Percentiles rank a stretch among this genome's conserved stretches.
These are phyloP conservation scores for Macadamia tetraphylla DNA, from an alignment of 164 flowering plant species.

Conservation along the genomic window DNA sequence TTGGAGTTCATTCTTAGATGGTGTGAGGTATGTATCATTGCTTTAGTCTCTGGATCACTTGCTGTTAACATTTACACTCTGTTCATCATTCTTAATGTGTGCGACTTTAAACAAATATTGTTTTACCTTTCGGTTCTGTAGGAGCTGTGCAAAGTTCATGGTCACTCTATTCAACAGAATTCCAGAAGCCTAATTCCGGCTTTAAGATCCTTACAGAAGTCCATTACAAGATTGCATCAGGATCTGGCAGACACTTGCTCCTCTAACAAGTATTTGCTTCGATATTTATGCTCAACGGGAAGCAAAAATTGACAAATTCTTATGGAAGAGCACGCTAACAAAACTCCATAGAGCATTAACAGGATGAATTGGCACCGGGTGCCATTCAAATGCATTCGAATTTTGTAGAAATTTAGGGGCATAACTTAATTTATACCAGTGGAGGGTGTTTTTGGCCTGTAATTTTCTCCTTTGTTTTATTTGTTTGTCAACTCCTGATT, in stretches of 20 bases:
- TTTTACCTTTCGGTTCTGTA: constrained; percentile 19
- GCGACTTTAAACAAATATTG: constrained; percentile 4
- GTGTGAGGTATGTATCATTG: constrained; percentile 66
- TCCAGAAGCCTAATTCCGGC: constrained; percentile 74
- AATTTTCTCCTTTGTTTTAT: too few relatives aligned
- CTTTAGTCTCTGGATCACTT: background rate
- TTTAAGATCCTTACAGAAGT: constrained; percentile 79
- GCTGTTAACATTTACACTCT: background rate
- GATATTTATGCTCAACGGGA: constrained; percentile 60
- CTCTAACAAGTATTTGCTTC: constrained; percentile 79
- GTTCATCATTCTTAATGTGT: background rate
- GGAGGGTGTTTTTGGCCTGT: too few relatives aligned
- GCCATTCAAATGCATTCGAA: too few relatives aligned
- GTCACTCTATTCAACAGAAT: constrained; percentile 65
- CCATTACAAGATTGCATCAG: constrained; percentile 71
- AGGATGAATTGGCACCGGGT: too few relatives aligned
- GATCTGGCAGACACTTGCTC: constrained; percentile 92
- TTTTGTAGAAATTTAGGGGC: too few relatives aligned
- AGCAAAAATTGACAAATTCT: constrained; percentile 10
- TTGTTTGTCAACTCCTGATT: too few relatives aligned
- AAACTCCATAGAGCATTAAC: too few relatives aligned
- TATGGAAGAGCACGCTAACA: too few relatives aligned
- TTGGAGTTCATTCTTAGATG: constrained; percentile 83
- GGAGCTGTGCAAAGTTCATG: constrained; percentile 88
- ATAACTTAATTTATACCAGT: too few relatives aligned